These are phyloP conservation scores for Aplosporella prunicola DNA, from an alignment of 2,329 filamentous ascomycete species.

Conservation along the genomic window DNA sequence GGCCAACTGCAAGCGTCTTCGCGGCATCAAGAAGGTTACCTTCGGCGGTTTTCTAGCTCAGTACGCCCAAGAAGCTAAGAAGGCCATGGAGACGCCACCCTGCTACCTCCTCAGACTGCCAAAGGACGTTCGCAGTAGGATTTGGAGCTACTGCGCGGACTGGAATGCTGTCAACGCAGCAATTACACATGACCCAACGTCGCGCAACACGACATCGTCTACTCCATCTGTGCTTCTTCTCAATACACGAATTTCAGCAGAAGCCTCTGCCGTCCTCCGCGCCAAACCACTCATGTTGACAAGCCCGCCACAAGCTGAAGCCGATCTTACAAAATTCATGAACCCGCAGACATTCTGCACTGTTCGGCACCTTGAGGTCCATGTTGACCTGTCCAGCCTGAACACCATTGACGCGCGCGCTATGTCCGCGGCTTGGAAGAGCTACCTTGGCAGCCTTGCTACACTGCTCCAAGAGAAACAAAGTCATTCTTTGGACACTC, in stretches of 20 bases:
- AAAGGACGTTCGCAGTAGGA: not conserved
- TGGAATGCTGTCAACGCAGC: conserved; percentile 5
- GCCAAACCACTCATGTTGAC: not conserved
- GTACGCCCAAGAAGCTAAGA: conserved; percentile 1
- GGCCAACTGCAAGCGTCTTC: conserved; percentile 2
- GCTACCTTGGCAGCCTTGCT: too few species aligned
- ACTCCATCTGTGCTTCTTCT: too few species aligned
- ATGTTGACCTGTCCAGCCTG: too few species aligned
- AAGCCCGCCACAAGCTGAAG: not conserved
- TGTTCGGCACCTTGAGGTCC: too few species aligned
- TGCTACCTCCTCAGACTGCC: conserved; percentile 4
- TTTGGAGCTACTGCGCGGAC: conserved; percentile 4
- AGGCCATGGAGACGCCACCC: conserved; percentile 7
- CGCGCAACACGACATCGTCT: too few species aligned
- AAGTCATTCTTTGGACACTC: too few species aligned
- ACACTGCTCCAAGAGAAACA: too few species aligned
- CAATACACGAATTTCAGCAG: too few species aligned
- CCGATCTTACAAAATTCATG: too few species aligned
- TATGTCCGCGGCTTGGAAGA: too few species aligned
- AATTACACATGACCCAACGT: not conserved
- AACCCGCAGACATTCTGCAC: too few species aligned
- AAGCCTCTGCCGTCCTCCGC: not conserved
- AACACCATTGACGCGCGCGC: too few species aligned
- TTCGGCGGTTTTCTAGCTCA: conserved; percentile 6
- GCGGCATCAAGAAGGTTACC: conserved; percentile 8